Percentiles rank a stretch among this genome's conserved stretches.
phyloP scores from a whole-genome alignment of 2,329 filamentous ascomycete species.

The Xylariaceae sp. region DNA sequence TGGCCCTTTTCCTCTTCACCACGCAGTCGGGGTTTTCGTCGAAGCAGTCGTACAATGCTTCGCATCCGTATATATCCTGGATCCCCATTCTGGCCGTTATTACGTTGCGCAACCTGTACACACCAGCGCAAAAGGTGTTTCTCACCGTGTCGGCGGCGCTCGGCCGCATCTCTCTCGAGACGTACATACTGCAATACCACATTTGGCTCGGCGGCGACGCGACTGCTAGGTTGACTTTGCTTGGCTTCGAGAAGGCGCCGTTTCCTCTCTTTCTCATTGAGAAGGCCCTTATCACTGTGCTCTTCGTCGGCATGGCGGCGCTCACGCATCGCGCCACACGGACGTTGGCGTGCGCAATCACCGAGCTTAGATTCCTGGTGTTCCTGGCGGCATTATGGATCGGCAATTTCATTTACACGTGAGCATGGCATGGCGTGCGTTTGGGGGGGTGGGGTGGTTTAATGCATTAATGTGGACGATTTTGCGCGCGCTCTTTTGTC shows the following conservation, averaged over 20 bases:
- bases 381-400: slow-evolving; percentile 25
- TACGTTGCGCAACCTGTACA: slow-evolving; percentile 47
- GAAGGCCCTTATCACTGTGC: slow-evolving; percentile 25
- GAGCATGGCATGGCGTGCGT: slow-evolving; percentile 22
- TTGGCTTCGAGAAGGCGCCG: slow-evolving; percentile 21
- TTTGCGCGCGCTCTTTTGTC: neutral
- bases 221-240: slow-evolving; percentile 43
- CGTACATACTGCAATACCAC: slow-evolving; percentile 58
- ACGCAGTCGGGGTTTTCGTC: slow-evolving; percentile 24
- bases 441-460: slow-evolving; percentile 3
- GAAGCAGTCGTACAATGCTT: slow-evolving; percentile 44
- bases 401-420: slow-evolving; percentile 26
- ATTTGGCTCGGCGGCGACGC: slow-evolving; percentile 58
- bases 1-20: slow-evolving; percentile 35
- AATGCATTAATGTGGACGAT: slow-evolving; percentile 23
- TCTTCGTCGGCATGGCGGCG: slow-evolving; percentile 28
- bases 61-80: slow-evolving; percentile 51
- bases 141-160: slow-evolving; percentile 49
- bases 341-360: slow-evolving; percentile 21
- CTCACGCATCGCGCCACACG: slow-evolving; percentile 25
- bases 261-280: slow-evolving; percentile 24
- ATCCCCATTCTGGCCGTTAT: slow-evolving; percentile 52
- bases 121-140: slow-evolving; percentile 40
- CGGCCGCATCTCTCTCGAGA: slow-evolving; percentile 55
- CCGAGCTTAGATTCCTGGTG: slow-evolving; percentile 17